These are phyloP conservation scores for Afroboletus lepidellus DNA, from an alignment of 1,284 basidiomycete genomes.

Conservation along the genomic window DNA sequence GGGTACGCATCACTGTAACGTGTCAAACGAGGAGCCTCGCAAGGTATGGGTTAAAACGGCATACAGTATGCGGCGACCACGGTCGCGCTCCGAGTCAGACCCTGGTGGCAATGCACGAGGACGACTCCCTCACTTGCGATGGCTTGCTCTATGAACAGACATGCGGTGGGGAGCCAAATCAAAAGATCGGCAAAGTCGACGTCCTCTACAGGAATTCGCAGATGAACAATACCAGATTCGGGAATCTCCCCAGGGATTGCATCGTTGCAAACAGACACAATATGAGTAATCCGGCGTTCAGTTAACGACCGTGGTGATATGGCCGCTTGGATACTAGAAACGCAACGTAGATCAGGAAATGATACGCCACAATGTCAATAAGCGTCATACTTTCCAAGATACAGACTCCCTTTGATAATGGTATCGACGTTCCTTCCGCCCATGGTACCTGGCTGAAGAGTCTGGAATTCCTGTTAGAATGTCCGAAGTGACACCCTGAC, in stretches of 20 bases:
- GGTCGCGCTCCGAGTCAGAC: constrained; percentile 78
- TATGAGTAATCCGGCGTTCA: constrained; percentile 74
- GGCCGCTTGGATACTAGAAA: constrained; percentile 62
- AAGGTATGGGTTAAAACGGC: constrained; percentile 24
- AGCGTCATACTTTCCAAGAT: constrained; percentile 68
- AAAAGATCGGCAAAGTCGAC: constrained; percentile 82
- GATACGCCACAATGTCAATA: constrained; percentile 22
- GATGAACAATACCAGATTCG: constrained; percentile 66
- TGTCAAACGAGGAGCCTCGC: constrained; percentile 5
- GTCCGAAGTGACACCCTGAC: constrained; percentile 13
- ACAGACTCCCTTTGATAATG: constrained; percentile 66
- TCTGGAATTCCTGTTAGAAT: constrained; percentile 33
- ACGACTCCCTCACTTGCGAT: constrained; percentile 66
- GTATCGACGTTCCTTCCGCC: constrained; percentile 73
- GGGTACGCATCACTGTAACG: constrained; percentile 68
- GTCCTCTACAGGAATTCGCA: constrained; percentile 75
- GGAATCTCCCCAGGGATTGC: constrained; percentile 72
- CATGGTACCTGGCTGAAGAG: constrained; percentile 39
- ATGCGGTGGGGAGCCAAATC: constrained; percentile 73
- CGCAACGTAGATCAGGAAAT: constrained; percentile 25
- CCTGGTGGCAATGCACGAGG: constrained; percentile 83
- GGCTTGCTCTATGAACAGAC: constrained; percentile 78
- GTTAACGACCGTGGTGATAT: constrained; percentile 70
- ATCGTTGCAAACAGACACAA: constrained; percentile 71
- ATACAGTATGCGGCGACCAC: constrained; percentile 81